phyloP scores from a whole-genome alignment of 169 alveolate genomes.

The Hepatocystis sp. region DNA sequence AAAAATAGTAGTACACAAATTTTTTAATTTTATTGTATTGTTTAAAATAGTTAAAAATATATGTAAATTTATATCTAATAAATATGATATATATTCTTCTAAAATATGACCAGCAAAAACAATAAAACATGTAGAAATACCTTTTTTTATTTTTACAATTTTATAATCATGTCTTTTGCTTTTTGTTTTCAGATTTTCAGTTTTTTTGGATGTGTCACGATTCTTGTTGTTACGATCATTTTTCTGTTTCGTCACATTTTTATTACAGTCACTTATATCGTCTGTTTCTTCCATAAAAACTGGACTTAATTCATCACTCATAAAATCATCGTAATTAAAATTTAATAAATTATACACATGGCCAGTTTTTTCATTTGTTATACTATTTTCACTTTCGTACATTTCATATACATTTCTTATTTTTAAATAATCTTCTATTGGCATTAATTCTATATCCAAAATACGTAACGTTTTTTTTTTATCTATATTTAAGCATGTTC shows the following conservation, averaged over 20 bases:
- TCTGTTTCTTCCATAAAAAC: slow-evolving; percentile 12
- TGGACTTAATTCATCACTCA: slow-evolving; percentile 36
- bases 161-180: too few relatives aligned
- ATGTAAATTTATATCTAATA: slow-evolving; percentile 41
- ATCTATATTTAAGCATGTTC: slow-evolving; percentile 20
- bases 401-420: slow-evolving; percentile 2
- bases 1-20: slow-evolving; percentile 45
- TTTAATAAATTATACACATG: slow-evolving; percentile 6
- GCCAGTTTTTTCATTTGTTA: neutral
- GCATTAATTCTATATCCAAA: slow-evolving; percentile 34
- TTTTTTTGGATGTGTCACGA: too few relatives aligned
- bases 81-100: slow-evolving; percentile 65
- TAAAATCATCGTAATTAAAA: slow-evolving; percentile 13
- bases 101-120: slow-evolving; percentile 71
- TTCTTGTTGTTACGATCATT: too few relatives aligned
- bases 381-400: neutral
- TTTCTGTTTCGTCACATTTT: too few relatives aligned
- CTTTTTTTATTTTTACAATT: too few relatives aligned
- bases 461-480: slow-evolving; percentile 19
- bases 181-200: too few relatives aligned
- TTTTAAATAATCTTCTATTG: slow-evolving; percentile 23
- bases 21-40: slow-evolving; percentile 24
- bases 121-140: slow-evolving; percentile 25
- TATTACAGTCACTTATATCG: too few relatives aligned
- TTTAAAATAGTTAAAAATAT: slow-evolving; percentile 18